Base-by-base conservation (phyloP, 805 yeast species). In the Diddensiella transvaalensis region DNA sequence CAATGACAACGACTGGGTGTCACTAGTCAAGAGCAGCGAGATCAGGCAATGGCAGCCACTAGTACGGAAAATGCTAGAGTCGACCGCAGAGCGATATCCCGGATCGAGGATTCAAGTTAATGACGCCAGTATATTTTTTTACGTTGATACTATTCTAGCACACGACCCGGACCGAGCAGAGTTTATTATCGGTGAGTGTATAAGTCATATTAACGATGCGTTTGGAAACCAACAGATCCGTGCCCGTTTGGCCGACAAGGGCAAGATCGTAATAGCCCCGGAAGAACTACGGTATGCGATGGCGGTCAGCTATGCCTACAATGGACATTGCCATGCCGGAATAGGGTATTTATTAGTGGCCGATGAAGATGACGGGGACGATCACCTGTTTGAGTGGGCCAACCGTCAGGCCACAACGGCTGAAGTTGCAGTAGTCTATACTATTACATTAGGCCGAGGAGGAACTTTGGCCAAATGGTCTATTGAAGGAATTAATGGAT, bases 181-280 rank as follows among this genome's bases (percentile, higher is more conserved):
- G 24, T 74, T 82, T 41, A 75, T 83, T 17, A 77, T 87, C 68
- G 96, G 97, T 42, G 96, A 89, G 58, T 77, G 85, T 48, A 82
- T 90, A 41, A 82, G 90, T 21, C 89, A 88, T 64, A 80, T 90
- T 48, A 89, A 91, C 65, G 93, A 84, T 41, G 70, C 83, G 26
- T 85, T 79, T 61, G 75, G 77, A 13, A 78, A 75, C 15, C 76
- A 74, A 43, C 79, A 79, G 33, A 74, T 90, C 15, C 96, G 88
- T 66, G 96, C 96, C 1, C 80, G 84, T 26, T 70, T 86, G 38
- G 30, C 43, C 39, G 80, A 85, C 48, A 77, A 80, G 51, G 78
- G 80, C 53, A 77, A 81, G 38, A 82, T 89, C 4, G 79, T 84
- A 41, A 82, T 89, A 13, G 90, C 87, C 60, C 83, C 83, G 55